phyloP scores from a whole-genome alignment of 1,139 yeast genomes.

The Geotrichum phurueaensis region DNA sequence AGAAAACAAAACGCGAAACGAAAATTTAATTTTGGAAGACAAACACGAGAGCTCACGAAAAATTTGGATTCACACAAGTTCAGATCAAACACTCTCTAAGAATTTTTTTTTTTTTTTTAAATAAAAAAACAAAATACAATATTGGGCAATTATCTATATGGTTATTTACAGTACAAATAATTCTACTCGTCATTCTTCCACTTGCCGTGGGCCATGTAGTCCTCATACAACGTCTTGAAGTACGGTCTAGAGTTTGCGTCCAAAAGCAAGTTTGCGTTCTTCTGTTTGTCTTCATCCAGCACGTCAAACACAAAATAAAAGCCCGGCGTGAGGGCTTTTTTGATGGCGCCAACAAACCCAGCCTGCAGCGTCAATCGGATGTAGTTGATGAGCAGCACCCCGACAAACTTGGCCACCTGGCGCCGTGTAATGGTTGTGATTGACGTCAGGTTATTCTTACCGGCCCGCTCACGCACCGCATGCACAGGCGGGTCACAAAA shows the following conservation, averaged over 20 bases:
- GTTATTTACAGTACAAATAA: neutral
- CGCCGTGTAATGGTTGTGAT: constrained; percentile 51
- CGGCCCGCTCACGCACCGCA: constrained; percentile 28
- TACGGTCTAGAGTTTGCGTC: constrained; percentile 67
- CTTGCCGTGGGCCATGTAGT: constrained; percentile 71
- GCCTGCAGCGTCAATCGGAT: constrained; percentile 46
- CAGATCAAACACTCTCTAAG: neutral
- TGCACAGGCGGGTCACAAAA: constrained; percentile 62
- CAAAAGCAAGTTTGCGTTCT: constrained; percentile 58
- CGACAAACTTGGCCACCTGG: constrained; percentile 56
- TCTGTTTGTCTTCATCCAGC: constrained; percentile 60
- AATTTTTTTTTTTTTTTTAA: neutral
- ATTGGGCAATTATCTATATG: neutral
- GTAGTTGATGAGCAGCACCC: constrained; percentile 51
- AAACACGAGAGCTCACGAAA: neutral
- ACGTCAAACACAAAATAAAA: constrained; percentile 63
- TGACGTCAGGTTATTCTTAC: constrained; percentile 44
- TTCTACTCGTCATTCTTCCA: constrained; percentile 57
- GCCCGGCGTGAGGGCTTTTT: constrained; percentile 51
- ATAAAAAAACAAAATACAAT: neutral
- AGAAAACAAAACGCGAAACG: constrained; percentile 1
- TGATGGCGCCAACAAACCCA: constrained; percentile 45
- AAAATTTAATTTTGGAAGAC: neutral
- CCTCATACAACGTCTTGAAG: constrained; percentile 61
- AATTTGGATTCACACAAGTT: neutral